Percentiles rank a stretch among this genome's conserved stretches.
Conservation (phyloP, 352 stramenopile species). For the Chrysophaeum taylorii region DNA sequence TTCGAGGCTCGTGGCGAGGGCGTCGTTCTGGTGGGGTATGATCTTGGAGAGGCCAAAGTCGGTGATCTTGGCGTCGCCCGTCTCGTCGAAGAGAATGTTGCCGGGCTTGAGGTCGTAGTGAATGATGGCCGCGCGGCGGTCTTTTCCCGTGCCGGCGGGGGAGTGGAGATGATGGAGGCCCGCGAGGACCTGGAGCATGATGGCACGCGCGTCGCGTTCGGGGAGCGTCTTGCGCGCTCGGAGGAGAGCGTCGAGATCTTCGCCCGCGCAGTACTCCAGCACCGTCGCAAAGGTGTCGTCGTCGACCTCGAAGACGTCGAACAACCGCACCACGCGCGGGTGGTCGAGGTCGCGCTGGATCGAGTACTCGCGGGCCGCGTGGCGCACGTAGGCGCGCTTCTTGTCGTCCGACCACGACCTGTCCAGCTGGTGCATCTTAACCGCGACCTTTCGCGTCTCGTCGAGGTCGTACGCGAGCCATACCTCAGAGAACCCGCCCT, state of each 20-base stretch:
- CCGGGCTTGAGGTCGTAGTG: slow-evolving; percentile 86
- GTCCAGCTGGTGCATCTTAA: slow-evolving; percentile 83
- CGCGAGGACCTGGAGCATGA: slow-evolving; percentile 70
- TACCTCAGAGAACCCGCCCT: slow-evolving; percentile 81
- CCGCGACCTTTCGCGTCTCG: slow-evolving; percentile 57
- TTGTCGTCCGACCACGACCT: slow-evolving; percentile 67
- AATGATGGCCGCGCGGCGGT: slow-evolving; percentile 62
- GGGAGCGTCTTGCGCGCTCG: slow-evolving; percentile 56
- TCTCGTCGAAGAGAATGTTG: slow-evolving; percentile 81
- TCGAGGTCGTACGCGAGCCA: slow-evolving; percentile 71
- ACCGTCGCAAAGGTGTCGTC: slow-evolving; percentile 78
- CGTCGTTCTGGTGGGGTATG: slow-evolving; percentile 15
- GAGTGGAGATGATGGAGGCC: slow-evolving; percentile 72
- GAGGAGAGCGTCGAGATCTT: slow-evolving; percentile 66
- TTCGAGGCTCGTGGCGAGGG: slow-evolving; percentile 55
- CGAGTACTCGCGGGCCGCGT: slow-evolving; percentile 78
- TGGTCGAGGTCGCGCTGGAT: slow-evolving; percentile 74
- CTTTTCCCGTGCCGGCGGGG: slow-evolving; percentile 22
- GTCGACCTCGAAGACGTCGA: slow-evolving; percentile 84
- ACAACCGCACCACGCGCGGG: slow-evolving; percentile 69
- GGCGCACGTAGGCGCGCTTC: slow-evolving; percentile 77
- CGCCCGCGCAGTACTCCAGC: slow-evolving; percentile 72
- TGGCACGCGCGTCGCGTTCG: slow-evolving; percentile 64
- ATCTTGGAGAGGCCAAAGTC: slow-evolving; percentile 42
- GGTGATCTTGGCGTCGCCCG: slow-evolving; percentile 81